These are phyloP conservation scores for Hibiscus syriacus DNA, from an alignment of 345 rosid species.

Conservation along the genomic window DNA sequence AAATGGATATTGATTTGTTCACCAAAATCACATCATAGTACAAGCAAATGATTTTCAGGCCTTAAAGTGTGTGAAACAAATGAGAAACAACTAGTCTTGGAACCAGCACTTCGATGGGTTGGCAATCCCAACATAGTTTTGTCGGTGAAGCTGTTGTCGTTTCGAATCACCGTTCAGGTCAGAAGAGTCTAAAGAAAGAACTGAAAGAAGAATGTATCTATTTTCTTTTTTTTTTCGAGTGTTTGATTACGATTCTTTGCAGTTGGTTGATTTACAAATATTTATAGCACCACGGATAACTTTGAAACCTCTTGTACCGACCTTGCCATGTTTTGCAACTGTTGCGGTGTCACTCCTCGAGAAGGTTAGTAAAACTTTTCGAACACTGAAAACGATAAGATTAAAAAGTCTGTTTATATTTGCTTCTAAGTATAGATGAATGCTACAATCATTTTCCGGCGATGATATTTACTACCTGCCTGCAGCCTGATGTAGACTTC, in stretches of 20 bases:
- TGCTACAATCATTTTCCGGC: slow-evolving; percentile 4
- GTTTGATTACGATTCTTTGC: slow-evolving; percentile 9
- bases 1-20: background rate
- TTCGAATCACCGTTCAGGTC: slow-evolving; percentile 38
- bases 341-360: slow-evolving; percentile 31
- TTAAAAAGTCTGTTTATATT: background rate
- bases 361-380: slow-evolving; percentile 21
- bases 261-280: slow-evolving; percentile 40
- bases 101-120: slow-evolving; percentile 40
- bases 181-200: slow-evolving; percentile 9
- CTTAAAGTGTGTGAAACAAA: slow-evolving; percentile 36
- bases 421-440: background rate
- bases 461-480: background rate
- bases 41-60: slow-evolving; percentile 29
- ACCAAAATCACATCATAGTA: too few relatives aligned
- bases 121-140: slow-evolving; percentile 44
- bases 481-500: slow-evolving; percentile 46
- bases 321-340: slow-evolving; percentile 43
- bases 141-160: slow-evolving; percentile 22
- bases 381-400: background rate
- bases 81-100: slow-evolving; percentile 36
- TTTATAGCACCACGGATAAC: slow-evolving; percentile 25
- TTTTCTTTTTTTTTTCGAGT: background rate
- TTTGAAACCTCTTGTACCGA: slow-evolving; percentile 42
- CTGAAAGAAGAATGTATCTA: background rate